Evolutionary conservation across 1,284 basidiomycete species (phyloP).

Genomic region (Moesziomyces aphidis): DNA sequence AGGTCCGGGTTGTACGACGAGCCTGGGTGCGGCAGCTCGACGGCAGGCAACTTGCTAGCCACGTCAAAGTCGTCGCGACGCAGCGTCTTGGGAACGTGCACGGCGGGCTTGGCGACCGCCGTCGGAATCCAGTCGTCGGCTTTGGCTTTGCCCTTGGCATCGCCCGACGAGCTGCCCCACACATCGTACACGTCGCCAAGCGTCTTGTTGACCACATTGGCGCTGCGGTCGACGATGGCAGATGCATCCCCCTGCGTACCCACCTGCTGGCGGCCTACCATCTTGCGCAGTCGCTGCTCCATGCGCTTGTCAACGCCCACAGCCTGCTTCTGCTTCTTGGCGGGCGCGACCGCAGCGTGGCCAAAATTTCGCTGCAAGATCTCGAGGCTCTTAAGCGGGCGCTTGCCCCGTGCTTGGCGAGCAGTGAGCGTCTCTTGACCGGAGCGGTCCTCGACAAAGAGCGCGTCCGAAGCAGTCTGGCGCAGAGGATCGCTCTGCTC

Average conservation of each 20-base stretch:
- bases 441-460: conserved; percentile 69
- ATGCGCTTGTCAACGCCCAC: conserved; percentile 48
- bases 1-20: conserved; percentile 92
- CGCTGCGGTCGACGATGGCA: conserved; percentile 14
- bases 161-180: conserved; percentile 12
- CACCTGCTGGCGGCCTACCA: conserved; percentile 36
- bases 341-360: conserved; percentile 73
- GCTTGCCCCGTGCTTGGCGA: conserved; percentile 66
- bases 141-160: conserved; percentile 34
- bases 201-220: conserved; percentile 28
- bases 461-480: conserved; percentile 27
- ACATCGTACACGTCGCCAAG: conserved; percentile 37
- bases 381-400: conserved; percentile 80
- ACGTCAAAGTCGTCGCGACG: conserved; percentile 29
- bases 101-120: conserved; percentile 12
- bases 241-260: conserved; percentile 19
- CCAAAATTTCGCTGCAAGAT: conserved; percentile 86
- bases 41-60: conserved; percentile 71
- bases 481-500: conserved; percentile 50
- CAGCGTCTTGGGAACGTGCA: conserved; percentile 31
- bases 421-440: conserved; percentile 61
- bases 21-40: conserved; percentile 83
- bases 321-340: conserved; percentile 65
- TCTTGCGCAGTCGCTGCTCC: conserved; percentile 41
- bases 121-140: conserved; percentile 24